Percentiles rank a stretch among this genome's conserved stretches.
These are phyloP conservation scores for Cercospora berteroae DNA, from an alignment of 2,329 filamentous ascomycete genomes.

Conservation along the genomic window DNA sequence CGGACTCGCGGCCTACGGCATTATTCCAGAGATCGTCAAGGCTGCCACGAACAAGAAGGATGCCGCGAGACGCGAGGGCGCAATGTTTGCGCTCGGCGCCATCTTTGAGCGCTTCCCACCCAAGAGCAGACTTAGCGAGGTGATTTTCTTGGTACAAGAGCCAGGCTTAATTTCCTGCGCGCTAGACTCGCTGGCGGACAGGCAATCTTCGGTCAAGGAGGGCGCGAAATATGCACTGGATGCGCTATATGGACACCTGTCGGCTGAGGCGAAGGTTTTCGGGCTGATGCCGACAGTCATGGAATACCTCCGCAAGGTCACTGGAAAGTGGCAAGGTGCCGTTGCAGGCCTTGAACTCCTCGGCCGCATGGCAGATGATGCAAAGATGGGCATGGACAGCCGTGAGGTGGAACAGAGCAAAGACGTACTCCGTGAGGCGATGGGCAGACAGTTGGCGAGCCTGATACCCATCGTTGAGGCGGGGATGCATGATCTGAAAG, in stretches of 20 bases:
- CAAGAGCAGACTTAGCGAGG: conserved; percentile 74
- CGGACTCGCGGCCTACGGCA: conserved; percentile 60
- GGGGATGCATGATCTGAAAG: conserved; percentile 95
- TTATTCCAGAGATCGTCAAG: conserved; percentile 66
- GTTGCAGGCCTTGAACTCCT: conserved; percentile 82
- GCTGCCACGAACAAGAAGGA: conserved; percentile 93
- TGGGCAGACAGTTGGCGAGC: conserved; percentile 82
- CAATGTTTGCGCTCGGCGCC: conserved; percentile 91
- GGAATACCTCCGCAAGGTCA: conserved; percentile 74
- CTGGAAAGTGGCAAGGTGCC: conserved; percentile 96
- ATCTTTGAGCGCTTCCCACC: conserved; percentile 86
- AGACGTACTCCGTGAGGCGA: conserved; percentile 82
- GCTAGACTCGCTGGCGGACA: conserved; percentile 85
- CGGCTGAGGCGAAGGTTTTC: conserved; percentile 76
- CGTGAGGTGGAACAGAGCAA: conserved; percentile 84
- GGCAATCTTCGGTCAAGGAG: conserved; percentile 82
- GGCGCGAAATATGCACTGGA: conserved; percentile 93
- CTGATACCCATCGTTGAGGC: conserved; percentile 88
- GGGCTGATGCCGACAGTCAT: conserved; percentile 75
- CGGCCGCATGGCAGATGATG: conserved; percentile 92
- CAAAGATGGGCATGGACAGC: conserved; percentile 78
- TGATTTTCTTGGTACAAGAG: conserved; percentile 78
- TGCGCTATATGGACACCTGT: conserved; percentile 75
- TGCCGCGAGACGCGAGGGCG: conserved; percentile 77
- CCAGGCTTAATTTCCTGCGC: conserved; percentile 68